Conservation (phyloP, 768 basidiomycete genomes). For the Agaricus sinodeliciosus region DNA sequence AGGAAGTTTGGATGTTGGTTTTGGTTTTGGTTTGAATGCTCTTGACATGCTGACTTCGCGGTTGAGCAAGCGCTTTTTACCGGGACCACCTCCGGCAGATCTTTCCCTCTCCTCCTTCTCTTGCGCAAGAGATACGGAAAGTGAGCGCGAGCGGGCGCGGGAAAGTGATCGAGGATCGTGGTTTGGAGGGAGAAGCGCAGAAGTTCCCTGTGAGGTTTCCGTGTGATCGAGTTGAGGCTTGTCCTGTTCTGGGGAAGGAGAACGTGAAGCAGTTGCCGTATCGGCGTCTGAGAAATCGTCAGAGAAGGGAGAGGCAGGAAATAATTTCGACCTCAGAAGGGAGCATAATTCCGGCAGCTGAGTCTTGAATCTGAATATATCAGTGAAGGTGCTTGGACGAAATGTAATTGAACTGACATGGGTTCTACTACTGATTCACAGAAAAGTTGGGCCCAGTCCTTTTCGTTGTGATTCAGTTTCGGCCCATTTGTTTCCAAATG, state of each 20-base stretch:
- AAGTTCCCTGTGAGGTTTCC: conserved; percentile 11
- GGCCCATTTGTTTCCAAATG: conserved; percentile 20
- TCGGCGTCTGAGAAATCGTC: conserved; percentile 50
- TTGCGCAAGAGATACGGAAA: conserved; percentile 66
- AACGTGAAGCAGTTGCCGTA: conserved; percentile 13
- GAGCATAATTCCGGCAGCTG: conserved; percentile 45
- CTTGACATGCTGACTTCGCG: conserved; percentile 77
- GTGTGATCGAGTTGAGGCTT: conserved; percentile 5
- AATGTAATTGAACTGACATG: conserved; percentile 34
- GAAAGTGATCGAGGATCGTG: conserved; percentile 16
- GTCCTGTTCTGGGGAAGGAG: conserved; percentile 12
- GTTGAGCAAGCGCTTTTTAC: conserved; percentile 49
- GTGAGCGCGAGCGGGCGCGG: conserved; percentile 49
- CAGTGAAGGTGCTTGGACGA: background rate
- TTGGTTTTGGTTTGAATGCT: conserved; percentile 47
- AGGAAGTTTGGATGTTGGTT: conserved; percentile 12
- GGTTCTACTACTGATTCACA: conserved; percentile 61
- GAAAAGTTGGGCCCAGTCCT: conserved; percentile 75
- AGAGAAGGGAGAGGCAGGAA: conserved; percentile 56
- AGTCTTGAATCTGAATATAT: conserved; percentile 43
- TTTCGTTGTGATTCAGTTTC: conserved; percentile 22
- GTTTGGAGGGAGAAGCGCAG: conserved; percentile 12
- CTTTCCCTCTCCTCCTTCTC: conserved; percentile 43
- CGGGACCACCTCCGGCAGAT: conserved; percentile 23
- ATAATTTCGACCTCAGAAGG: conserved; percentile 61